A percentile compares a stretch with the other conserved stretches of the same genome.
Conservation (phyloP, 2,329 filamentous ascomycete species). For the Leptographium lundbergii region DNA sequence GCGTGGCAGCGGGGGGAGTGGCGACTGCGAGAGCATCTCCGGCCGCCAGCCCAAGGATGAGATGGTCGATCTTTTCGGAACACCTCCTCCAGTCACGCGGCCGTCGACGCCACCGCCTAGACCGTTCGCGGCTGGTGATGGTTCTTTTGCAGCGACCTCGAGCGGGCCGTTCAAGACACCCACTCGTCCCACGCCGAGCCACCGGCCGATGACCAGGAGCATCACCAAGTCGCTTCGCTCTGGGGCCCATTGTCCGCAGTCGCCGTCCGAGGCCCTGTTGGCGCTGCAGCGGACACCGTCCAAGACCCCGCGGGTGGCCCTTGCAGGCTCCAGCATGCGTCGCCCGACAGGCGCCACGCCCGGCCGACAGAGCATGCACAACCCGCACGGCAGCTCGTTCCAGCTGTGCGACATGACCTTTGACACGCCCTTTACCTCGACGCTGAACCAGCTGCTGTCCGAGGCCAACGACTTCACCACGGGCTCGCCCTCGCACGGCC, state of each 20-base stretch:
- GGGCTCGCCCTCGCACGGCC: conserved; percentile 23
- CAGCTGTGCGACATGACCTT: conserved; percentile 21
- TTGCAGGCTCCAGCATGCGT: conserved; percentile 23
- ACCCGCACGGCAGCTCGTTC: conserved; percentile 17
- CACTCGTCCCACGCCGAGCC: conserved; percentile 46
- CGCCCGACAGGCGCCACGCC: conserved; percentile 18
- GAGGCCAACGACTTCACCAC: conserved; percentile 35
- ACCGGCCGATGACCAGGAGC: conserved; percentile 48
- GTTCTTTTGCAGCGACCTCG: conserved; percentile 21
- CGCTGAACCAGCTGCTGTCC: conserved; percentile 51
- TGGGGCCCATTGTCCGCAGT: conserved; percentile 26
- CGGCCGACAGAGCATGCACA: conserved; percentile 15
- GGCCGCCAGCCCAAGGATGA: conserved; percentile 16
- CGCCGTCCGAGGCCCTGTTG: conserved; percentile 28
- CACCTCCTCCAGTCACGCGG: conserved; percentile 25
- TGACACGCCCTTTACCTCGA: conserved; percentile 48
- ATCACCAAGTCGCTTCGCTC: conserved; percentile 44
- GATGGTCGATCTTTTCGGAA: conserved; percentile 52
- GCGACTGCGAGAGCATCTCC: background rate
- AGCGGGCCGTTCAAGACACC: conserved; percentile 46
- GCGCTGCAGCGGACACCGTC: conserved; percentile 34
- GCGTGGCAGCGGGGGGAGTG: conserved; percentile 24
- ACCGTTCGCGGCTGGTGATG: background rate
- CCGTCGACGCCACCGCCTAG: conserved; percentile 33
- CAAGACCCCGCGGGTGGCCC: conserved; percentile 20